These are phyloP conservation scores for Yarrowia deformans DNA, from an alignment of 805 yeast species.

Conservation along the genomic window DNA sequence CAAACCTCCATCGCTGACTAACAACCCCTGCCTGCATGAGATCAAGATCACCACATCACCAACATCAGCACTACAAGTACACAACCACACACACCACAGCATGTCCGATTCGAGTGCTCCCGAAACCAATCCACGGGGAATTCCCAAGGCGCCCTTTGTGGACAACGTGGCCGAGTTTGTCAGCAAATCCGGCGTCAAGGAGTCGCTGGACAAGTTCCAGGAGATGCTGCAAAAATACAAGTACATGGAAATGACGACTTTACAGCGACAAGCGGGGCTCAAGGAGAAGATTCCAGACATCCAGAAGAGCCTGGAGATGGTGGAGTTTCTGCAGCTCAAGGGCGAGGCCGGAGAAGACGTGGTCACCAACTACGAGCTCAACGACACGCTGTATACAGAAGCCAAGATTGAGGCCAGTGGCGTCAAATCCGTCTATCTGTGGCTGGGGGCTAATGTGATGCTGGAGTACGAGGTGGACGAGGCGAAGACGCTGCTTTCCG, in stretches of 20 bases:
- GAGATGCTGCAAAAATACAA: conserved; percentile 88
- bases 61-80: too few species aligned
- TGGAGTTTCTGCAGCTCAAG: conserved; percentile 63
- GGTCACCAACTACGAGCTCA: conserved; percentile 85
- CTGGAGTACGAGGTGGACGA: conserved; percentile 90
- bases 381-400: conserved; percentile 88
- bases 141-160: conserved; percentile 95
- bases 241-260: conserved; percentile 68
- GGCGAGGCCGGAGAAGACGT: conserved; percentile 55
- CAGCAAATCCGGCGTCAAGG: conserved; percentile 68
- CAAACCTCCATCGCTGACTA: too few species aligned
- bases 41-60: neutral
- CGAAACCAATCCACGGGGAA: conserved; percentile 81
- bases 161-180: conserved; percentile 80
- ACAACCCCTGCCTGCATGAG: neutral
- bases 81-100: neutral
- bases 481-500: conserved; percentile 73
- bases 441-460: conserved; percentile 99
- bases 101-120: neutral
- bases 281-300: conserved; percentile 88
- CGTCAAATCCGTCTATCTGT: conserved; percentile 73
- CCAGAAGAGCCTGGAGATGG: conserved; percentile 79
- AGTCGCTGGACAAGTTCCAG: conserved; percentile 77
- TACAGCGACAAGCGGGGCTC: conserved; percentile 55
- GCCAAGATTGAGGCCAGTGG: conserved; percentile 67